phyloP scores from a whole-genome alignment of 179 eudicot species.

The Nepenthes alata region DNA sequence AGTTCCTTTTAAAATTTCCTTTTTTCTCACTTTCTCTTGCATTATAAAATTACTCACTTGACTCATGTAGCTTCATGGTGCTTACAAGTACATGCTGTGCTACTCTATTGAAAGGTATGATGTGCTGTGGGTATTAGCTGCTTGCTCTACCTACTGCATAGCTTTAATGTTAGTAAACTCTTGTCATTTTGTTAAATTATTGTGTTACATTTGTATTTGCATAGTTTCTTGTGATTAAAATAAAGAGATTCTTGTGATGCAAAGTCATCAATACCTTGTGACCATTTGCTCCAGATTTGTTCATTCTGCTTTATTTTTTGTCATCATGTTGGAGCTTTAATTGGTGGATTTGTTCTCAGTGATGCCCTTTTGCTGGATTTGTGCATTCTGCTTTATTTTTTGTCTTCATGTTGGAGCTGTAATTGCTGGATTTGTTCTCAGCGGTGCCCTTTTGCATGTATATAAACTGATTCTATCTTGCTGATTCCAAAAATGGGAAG shows the following conservation, averaged over 20 bases:
- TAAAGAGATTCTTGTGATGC: neutral
- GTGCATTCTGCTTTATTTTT: no score
- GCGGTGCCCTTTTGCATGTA: no score
- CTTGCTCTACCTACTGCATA: constrained; percentile 8
- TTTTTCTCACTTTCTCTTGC: neutral
- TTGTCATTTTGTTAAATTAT: neutral
- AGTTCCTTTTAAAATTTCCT: neutral
- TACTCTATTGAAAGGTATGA: constrained; percentile 10
- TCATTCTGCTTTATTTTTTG: no score
- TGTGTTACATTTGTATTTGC: neutral
- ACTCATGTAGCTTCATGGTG: constrained; percentile 11
- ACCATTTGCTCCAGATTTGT: no score
- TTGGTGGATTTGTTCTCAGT: no score
- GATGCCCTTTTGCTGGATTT: no score
- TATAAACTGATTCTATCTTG: no score
- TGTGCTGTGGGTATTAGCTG: constrained; percentile 9
- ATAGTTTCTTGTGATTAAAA: neutral
- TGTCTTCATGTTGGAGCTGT: no score
- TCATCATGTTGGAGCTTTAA: no score
- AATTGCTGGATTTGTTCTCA: no score
- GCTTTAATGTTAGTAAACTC: constrained; percentile 10
- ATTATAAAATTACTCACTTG: constrained; percentile 4
- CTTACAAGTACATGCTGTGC: constrained; percentile 15
- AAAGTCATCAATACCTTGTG: neutral
- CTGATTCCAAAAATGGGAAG: no score